Evolutionary conservation across 2,329 filamentous ascomycete species (phyloP).

Genomic region (Alternaria postmessia): DNA sequence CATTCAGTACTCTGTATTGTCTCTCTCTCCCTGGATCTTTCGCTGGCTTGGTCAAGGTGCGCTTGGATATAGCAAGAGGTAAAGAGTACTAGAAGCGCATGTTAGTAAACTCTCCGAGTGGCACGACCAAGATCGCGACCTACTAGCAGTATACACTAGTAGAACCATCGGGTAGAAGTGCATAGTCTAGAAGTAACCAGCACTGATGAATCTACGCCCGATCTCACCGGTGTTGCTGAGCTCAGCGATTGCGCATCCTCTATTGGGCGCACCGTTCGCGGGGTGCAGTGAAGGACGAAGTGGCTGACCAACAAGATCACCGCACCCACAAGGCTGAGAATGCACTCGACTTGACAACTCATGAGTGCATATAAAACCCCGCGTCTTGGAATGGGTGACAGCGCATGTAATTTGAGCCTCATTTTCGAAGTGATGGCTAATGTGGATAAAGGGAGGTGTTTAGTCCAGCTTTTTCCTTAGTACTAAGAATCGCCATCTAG

Average conservation of each 20-base stretch:
- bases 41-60: too few relatives aligned
- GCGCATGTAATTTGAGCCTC: conserved; percentile 6
- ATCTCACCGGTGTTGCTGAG: conserved; percentile 11
- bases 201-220: background rate
- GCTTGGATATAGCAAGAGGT: too few relatives aligned
- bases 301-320: conserved; percentile 8
- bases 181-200: background rate
- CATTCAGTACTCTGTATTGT: too few relatives aligned
- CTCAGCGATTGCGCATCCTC: background rate
- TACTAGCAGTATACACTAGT: too few relatives aligned
- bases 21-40: too few relatives aligned
- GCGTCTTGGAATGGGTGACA: background rate
- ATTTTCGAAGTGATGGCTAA: background rate
- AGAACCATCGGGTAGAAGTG: background rate
- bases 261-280: background rate
- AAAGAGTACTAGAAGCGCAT: too few relatives aligned
- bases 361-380: conserved; percentile 6
- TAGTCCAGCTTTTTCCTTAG: background rate
- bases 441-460: background rate
- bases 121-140: too few relatives aligned
- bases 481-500: background rate
- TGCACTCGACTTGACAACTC: conserved; percentile 7
- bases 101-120: too few relatives aligned
- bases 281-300: conserved; percentile 5
- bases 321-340: conserved; percentile 2